Base-by-base conservation (phyloP, 768 basidiomycete species). In the Ramaria rubella region DNA sequence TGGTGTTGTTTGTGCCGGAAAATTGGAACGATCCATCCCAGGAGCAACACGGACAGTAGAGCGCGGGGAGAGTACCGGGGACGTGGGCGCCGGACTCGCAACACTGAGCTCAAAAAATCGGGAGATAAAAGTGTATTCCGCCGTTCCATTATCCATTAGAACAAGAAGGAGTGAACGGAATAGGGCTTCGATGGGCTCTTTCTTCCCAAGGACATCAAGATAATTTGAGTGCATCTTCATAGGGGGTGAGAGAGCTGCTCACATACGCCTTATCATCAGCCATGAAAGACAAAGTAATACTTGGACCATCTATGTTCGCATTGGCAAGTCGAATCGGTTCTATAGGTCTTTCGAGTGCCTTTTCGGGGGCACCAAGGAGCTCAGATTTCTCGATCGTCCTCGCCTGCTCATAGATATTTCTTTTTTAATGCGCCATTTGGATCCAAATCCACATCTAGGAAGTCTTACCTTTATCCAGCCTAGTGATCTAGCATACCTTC, bases 131-230 rank as follows among this genome's bases (percentile, higher is more conserved):
- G 84, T 77, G 70, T 94, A 95, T 71, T 98, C 95, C 27, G 93
- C 82, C 1, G 89, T 89, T 3, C 90, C 86, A 65, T 99, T 98
- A 73, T 97, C 94, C 80, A 95, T 85, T 59, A 98, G 81, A 52
- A 96, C 94, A 51, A 98, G 75, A 48, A 93, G 73, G 24, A 92
- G 73, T 0, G 94, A 95, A 24, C 95, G 84, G 60, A 92, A 77
- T 23, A 97, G 74, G 0, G 86, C 86, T 72, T 98, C 96, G 1
- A 86, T 68, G 0, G 87, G 81, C 62, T 88, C 86, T 82, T 81
- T 90, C 94, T 87, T 68, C 49, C 36, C 15, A 42, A 12, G 42
- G 17, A 26, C 21, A 27, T 26, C 30, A 15, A 50, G 12, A 29
- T 45, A n/a, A 27, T 15, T 45, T 26, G 14, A 14, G 14, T 1